Base-by-base conservation (phyloP, 2,329 filamentous ascomycete species). In the Zymoseptoria brevis region DNA sequence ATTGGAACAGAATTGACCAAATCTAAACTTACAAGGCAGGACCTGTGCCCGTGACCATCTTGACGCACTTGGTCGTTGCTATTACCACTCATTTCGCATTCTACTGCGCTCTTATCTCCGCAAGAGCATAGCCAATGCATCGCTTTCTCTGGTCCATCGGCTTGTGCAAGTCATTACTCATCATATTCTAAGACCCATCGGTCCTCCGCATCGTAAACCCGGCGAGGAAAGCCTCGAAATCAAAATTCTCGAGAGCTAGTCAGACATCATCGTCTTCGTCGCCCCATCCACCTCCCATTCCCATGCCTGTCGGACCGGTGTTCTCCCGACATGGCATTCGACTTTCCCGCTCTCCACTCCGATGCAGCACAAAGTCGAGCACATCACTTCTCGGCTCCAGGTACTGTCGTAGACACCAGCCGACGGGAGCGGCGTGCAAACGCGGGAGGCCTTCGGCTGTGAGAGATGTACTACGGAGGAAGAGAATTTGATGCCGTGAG, bases 321-420 rank as follows among this genome's bases (percentile, higher is more conserved):
- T 59, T 60, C 56, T 74, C 73, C 26, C 71, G 68, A 19, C 72
- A 73, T 3, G 77, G 77, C 57, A 75, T 74, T 57, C 71, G 68
- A 55, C 66, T 64, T 50, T 71, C 67, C 61, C 71, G 62, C 51
- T 66, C 64, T 50, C 54, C 51, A 51, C 60, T 61, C 8, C 60
- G 67, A 16, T 71, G 69, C 16, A 79, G 65, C 6, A 74, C 74
- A 55, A 77, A 79, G 55, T 80, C 77, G 52, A 80, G 67, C 5
- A 79, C 72, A 30, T 78, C 76, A 57, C 74, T 77, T 59, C 76
- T 68, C 2, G 74, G 72, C 62, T 79, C 77, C 2, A 79, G 69
- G 57, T 71, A 80, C 56, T 78, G 76, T 45, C 77, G 66, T 59
- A 77, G 55, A 58, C 74, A 76, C 75, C 77, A 79, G 5, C 75